These are phyloP conservation scores for Nelumbo lutea DNA, from an alignment of 164 flowering plant species.

Conservation along the genomic window DNA sequence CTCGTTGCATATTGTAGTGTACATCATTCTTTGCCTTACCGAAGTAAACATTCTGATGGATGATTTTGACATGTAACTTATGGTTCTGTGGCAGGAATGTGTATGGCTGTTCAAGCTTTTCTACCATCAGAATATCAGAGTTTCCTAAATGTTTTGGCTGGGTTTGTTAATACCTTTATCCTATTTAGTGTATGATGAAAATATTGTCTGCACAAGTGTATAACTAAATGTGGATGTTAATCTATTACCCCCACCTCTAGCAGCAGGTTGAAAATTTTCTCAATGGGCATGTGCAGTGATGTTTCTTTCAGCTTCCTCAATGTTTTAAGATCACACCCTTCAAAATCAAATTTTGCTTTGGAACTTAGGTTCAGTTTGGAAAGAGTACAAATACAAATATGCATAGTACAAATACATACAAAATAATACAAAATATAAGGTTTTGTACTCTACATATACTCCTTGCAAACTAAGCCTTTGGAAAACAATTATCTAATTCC, in stretches of 20 bases:
- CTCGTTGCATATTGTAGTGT: neutral
- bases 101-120: constrained; percentile 94
- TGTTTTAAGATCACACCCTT: neutral
- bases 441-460: too few species aligned
- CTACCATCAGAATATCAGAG: constrained; percentile 55
- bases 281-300: neutral
- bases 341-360: neutral
- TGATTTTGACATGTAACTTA: constrained; percentile 2
- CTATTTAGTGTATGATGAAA: neutral
- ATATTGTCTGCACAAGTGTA: neutral
- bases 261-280: neutral
- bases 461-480: too few species aligned
- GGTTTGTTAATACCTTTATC: constrained; percentile 38
- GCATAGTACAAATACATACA: too few species aligned
- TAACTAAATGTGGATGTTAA: too few species aligned
- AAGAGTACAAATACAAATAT: neutral
- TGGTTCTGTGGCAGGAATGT: constrained; percentile 64
- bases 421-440: too few species aligned
- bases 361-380: neutral
- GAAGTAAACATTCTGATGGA: neutral
- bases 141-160: constrained; percentile 61
- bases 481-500: too few species aligned
- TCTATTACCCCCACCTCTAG: neutral
- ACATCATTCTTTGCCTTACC: neutral
- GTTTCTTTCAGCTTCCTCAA: too few species aligned